phyloP scores from a whole-genome alignment of 192 early-diverging fungal species.

The Ambispora gerdemannii region DNA sequence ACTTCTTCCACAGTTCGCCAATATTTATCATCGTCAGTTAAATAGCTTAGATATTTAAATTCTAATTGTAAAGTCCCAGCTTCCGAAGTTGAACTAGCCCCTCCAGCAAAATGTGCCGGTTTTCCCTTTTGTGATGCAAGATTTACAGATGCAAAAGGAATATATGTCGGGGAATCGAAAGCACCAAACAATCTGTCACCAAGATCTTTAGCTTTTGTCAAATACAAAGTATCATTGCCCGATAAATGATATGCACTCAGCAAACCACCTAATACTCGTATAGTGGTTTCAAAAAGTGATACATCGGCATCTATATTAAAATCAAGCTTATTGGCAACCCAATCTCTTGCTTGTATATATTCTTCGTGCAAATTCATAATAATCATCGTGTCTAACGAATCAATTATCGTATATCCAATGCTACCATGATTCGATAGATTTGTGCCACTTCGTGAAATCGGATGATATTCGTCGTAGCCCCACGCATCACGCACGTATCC shows the following conservation, averaged over 20 bases:
- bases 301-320: conserved; percentile 68
- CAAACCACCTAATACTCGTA: conserved; percentile 81
- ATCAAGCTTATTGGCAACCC: conserved; percentile 56
- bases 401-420: conserved; percentile 80
- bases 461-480: conserved; percentile 83
- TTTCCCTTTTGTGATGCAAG: conserved; percentile 46
- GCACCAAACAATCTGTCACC: conserved; percentile 70
- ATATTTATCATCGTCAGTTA: conserved; percentile 75
- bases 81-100: conserved; percentile 66
- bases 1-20: conserved; percentile 68
- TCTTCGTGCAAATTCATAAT: conserved; percentile 76
- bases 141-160: conserved; percentile 67
- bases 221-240: conserved; percentile 58
- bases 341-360: conserved; percentile 64
- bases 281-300: conserved; percentile 84
- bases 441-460: conserved; percentile 60
- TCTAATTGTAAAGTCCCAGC: conserved; percentile 84
- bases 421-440: conserved; percentile 62
- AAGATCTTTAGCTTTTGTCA: conserved; percentile 72
- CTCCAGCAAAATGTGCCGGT: conserved; percentile 45
- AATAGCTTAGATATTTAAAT: conserved; percentile 75
- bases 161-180: conserved; percentile 61
- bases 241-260: conserved; percentile 78
- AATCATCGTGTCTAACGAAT: conserved; percentile 79
- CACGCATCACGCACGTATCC: conserved; percentile 77